A percentile compares a stretch with the other conserved stretches of the same genome.
Evolutionary conservation across 768 basidiomycete species (phyloP).

Genomic region (Serendipita sp.): DNA sequence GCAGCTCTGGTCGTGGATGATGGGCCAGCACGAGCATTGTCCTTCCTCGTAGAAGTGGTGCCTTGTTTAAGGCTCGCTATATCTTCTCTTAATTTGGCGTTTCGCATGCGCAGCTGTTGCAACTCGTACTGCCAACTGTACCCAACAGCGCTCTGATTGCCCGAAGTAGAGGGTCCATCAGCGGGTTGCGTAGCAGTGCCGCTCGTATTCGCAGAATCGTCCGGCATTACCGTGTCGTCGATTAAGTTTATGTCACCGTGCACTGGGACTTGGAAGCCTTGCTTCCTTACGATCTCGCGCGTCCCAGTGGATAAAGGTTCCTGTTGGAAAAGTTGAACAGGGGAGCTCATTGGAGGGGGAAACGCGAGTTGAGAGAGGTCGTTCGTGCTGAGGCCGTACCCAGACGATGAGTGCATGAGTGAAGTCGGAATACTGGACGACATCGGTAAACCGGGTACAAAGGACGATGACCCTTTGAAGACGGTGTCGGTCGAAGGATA

Average conservation of each 20-base stretch:
- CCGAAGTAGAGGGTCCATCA: background rate
- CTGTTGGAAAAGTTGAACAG: background rate
- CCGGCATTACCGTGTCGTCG: background rate
- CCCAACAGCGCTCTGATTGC: background rate
- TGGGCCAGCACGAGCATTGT: too few species aligned
- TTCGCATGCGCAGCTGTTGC: constrained; percentile 22
- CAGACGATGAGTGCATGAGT: background rate
- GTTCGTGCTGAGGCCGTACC: constrained; percentile 4
- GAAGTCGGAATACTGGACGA: background rate
- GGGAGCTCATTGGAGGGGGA: background rate
- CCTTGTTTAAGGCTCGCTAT: constrained; percentile 12
- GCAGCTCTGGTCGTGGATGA: too few species aligned
- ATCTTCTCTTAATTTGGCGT: constrained; percentile 20
- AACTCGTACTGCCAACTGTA: constrained; percentile 30
- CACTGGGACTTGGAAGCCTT: background rate
- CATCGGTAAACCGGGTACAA: background rate
- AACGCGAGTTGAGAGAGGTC: background rate
- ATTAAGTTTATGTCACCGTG: background rate
- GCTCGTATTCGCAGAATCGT: background rate
- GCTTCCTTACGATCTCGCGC: background rate
- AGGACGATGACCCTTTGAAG: background rate
- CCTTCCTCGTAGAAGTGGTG: too few species aligned
- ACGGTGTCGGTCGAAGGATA: background rate
- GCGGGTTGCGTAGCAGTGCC: background rate
- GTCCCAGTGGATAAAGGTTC: background rate